Evolutionary conservation across 2,329 filamentous ascomycete species (phyloP).

Genomic region (Penicillium sp.): DNA sequence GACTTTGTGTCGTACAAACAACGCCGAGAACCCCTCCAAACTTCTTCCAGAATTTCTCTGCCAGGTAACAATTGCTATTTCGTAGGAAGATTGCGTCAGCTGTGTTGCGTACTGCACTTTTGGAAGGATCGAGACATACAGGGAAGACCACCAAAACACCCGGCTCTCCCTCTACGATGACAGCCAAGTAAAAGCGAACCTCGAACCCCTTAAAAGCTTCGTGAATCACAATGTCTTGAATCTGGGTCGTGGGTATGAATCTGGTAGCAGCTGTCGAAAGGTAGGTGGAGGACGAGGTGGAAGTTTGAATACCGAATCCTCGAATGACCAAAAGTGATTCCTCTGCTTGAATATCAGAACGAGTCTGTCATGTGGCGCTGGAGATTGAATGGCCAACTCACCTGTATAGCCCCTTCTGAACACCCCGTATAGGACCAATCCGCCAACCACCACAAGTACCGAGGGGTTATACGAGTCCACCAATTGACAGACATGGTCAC

Average conservation of each 20-base stretch:
- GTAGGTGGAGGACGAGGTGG: conserved; percentile 63
- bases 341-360: conserved; percentile 44
- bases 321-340: conserved; percentile 86
- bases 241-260: conserved; percentile 85
- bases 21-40: conserved; percentile 78
- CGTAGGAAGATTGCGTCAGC: conserved; percentile 1
- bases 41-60: conserved; percentile 69
- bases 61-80: conserved; percentile 61
- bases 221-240: conserved; percentile 89
- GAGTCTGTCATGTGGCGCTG: neutral
- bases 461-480: conserved; percentile 39
- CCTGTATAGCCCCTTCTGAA: conserved; percentile 48
- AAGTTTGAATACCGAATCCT: conserved; percentile 85
- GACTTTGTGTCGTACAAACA: conserved; percentile 69
- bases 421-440: conserved; percentile 40
- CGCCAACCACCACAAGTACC: conserved; percentile 36
- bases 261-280: conserved; percentile 57
- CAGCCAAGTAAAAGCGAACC: conserved; percentile 80
- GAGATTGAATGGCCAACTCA: conserved; percentile 18
- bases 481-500: conserved; percentile 29
- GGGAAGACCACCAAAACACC: conserved; percentile 95
- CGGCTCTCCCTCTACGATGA: conserved; percentile 83
- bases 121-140: conserved; percentile 35
- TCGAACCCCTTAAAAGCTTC: conserved; percentile 92
- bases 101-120: neutral